phyloP scores from a whole-genome alignment of 495 filamentous ascomycete species.

The Bryoglossum gracile region DNA sequence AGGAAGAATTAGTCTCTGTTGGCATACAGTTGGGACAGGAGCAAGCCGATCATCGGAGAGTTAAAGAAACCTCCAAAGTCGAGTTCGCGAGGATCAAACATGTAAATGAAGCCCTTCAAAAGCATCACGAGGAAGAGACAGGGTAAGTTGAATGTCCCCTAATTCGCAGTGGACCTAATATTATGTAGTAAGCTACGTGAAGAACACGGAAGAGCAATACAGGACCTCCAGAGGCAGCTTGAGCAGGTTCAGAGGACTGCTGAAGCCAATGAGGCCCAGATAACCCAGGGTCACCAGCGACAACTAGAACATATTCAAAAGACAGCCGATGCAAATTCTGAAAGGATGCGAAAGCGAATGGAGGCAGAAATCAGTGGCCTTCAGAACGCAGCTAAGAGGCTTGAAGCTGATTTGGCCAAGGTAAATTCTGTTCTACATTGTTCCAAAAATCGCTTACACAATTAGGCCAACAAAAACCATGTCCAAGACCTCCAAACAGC shows the following conservation, averaged over 20 bases:
- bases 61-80: conserved; percentile 56
- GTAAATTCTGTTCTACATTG: conserved; percentile 5
- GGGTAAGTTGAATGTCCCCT: conserved; percentile 9
- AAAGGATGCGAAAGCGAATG: conserved; percentile 30
- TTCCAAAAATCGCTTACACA: conserved; percentile 6
- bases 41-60: conserved; percentile 64
- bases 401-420: conserved; percentile 23
- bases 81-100: conserved; percentile 62
- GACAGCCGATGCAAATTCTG: conserved; percentile 33
- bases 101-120: conserved; percentile 64
- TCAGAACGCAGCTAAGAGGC: conserved; percentile 7
- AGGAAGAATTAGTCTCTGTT: conserved; percentile 57
- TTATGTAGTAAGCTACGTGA: conserved; percentile 33
- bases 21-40: conserved; percentile 69
- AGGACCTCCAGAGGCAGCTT: conserved; percentile 23
- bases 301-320: conserved; percentile 31
- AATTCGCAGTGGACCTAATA: conserved; percentile 7
- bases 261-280: conserved; percentile 37
- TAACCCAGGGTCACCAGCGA: conserved; percentile 13
- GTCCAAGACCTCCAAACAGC: conserved; percentile 51
- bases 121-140: conserved; percentile 50
- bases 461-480: conserved; percentile 42
- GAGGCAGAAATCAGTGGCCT: conserved; percentile 26
- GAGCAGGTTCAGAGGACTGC: conserved; percentile 32
- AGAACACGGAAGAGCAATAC: conserved; percentile 28